Percentiles rank a stretch among this genome's conserved stretches.
Conservation (phyloP, 148 eudicot species). For the Chenopodium quinoa region DNA sequence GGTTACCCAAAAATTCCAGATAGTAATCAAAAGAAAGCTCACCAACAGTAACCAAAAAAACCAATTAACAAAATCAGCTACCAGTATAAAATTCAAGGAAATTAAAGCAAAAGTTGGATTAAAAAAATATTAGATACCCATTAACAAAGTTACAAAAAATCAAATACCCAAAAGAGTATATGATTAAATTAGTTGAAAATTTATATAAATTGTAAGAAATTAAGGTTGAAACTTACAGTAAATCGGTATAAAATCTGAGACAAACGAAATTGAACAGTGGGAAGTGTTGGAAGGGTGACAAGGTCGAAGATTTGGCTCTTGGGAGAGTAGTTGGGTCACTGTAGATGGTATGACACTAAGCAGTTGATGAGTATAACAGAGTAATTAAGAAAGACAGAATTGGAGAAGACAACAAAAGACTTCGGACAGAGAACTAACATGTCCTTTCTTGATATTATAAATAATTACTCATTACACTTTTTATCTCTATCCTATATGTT, state of each 20-base stretch:
- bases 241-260: neutral
- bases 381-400: neutral
- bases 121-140: too few species aligned
- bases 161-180: neutral
- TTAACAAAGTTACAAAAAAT: neutral
- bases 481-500: too few species aligned
- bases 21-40: neutral
- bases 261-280: neutral
- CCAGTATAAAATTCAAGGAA: neutral
- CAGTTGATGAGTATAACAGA: neutral
- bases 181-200: neutral
- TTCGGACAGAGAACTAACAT: neutral
- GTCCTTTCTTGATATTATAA: neutral
- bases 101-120: neutral
- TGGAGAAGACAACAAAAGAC: neutral
- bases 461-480: too few species aligned
- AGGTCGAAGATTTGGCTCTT: neutral
- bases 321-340: neutral
- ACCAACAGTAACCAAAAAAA: neutral
- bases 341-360: neutral
- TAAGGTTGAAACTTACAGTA: neutral
- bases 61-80: neutral
- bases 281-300: neutral
- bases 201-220: neutral
- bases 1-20: neutral